Evolutionary conservation across 768 basidiomycete species (phyloP).

Genomic region (Leccinum aurantiacum): DNA sequence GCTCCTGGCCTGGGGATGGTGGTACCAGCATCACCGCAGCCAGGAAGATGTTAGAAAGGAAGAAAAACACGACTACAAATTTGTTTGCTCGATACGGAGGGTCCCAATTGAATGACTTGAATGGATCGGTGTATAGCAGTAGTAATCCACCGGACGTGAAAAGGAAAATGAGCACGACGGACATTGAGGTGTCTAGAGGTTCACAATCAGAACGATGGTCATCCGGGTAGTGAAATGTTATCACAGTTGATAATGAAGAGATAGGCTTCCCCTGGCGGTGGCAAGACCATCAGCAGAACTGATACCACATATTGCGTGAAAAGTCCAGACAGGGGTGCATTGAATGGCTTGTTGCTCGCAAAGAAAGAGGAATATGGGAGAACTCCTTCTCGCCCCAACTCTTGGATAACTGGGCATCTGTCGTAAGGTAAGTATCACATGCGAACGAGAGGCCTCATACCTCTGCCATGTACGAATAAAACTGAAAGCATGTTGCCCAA

Average conservation of each 20-base stretch:
- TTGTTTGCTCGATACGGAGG: slow-evolving; percentile 65
- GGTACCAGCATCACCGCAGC: slow-evolving; percentile 63
- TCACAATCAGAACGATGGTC: background rate
- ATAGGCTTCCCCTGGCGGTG: slow-evolving; percentile 75
- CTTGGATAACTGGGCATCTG: slow-evolving; percentile 56
- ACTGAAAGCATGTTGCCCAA: slow-evolving; percentile 64
- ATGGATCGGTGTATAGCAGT: slow-evolving; percentile 51
- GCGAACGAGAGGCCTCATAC: slow-evolving; percentile 34
- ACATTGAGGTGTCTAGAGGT: slow-evolving; percentile 55
- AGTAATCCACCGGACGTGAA: slow-evolving; percentile 62
- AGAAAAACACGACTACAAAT: slow-evolving; percentile 50
- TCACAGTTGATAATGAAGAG: slow-evolving; percentile 65
- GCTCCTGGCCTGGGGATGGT: slow-evolving; percentile 48
- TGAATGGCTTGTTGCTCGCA: slow-evolving; percentile 69
- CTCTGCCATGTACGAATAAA: slow-evolving; percentile 66
- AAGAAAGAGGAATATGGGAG: slow-evolving; percentile 67
- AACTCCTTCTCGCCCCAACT: slow-evolving; percentile 70
- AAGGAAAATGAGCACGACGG: slow-evolving; percentile 55
- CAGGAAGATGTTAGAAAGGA: slow-evolving; percentile 65
- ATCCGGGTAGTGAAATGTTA: slow-evolving; percentile 5
- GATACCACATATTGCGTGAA: slow-evolving; percentile 63
- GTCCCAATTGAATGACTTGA: slow-evolving; percentile 50
- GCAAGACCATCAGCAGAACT: slow-evolving; percentile 48
- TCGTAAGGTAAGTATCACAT: slow-evolving; percentile 2
- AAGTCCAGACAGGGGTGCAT: slow-evolving; percentile 63